Percentiles rank a stretch among this genome's conserved stretches.
phyloP scores from a whole-genome alignment of 257 asterid genomes.

The Solanum boliviense region DNA sequence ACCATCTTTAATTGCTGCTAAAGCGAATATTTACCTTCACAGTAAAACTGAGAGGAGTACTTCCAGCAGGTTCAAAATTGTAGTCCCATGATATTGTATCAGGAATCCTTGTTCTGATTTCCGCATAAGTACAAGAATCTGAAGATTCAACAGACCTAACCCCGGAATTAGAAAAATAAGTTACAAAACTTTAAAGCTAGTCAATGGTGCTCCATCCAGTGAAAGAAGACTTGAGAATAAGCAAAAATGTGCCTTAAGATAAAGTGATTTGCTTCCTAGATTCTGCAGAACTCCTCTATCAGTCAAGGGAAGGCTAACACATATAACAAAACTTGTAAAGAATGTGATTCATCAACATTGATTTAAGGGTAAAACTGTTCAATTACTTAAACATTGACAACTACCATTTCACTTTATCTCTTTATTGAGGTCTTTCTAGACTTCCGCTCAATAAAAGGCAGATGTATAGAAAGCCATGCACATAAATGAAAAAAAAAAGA shows the following conservation, averaged over 20 bases:
- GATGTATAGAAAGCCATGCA: not conserved
- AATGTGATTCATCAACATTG: not conserved
- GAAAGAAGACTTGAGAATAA: not conserved
- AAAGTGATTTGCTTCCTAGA: not conserved
- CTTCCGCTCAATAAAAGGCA: not conserved
- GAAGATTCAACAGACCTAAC: conserved; percentile 76
- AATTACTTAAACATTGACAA: not conserved
- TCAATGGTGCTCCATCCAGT: not conserved
- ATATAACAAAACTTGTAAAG: not conserved
- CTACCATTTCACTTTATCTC: not conserved
- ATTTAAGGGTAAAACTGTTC: not conserved
- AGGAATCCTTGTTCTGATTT: conserved; percentile 85
- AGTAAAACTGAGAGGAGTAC: conserved; percentile 76
- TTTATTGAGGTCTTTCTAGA: not conserved
- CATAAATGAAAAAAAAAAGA: not conserved
- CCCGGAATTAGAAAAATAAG: not conserved
- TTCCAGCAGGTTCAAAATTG: conserved; percentile 94
- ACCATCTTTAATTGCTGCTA: not conserved
- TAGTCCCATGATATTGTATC: conserved; percentile 97
- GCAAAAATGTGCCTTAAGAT: not conserved
- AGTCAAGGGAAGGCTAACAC: not conserved
- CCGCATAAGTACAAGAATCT: conserved; percentile 77
- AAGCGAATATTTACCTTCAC: conserved; percentile 48
- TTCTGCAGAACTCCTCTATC: not conserved
- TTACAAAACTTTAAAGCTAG: not conserved